Evolutionary conservation across 306 rosid species (phyloP), one percentile per base, ranked within the genome.

Genomic region (Casuarina equisetifolia): DNA sequence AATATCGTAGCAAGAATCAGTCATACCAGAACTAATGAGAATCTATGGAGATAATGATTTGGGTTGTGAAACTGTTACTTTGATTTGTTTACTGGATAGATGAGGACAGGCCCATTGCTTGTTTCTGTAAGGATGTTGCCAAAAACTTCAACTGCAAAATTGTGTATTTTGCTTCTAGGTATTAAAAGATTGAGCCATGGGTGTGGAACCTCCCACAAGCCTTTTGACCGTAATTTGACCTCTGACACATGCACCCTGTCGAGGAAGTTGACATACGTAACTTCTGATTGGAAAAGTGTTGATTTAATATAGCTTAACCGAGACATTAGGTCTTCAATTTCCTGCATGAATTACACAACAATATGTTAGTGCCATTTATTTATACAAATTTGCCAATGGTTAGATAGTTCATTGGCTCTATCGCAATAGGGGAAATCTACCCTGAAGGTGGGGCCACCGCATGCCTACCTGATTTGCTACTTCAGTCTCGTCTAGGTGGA

Each of bases 161-260:
- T 72, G 68, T 91, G 87, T 77, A 95, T 91, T 77, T 91, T 88
- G 89, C 96, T 92, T 81, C 84, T 86, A 6, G 99, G 99, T 74
- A 95, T 79, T 13, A 95, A 86, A 80, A 95, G 97, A 87, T 95
- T 95, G 85, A 95, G 97, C 99, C 99, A 95, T 32, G 99, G 99
- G 69, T 95, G 99, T 73, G 97, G 97, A 85, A 95, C 86, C 69
- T 95, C 97, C 99, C 99, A 95, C 83, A 92, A 81, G 52, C 92
- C 97, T 82, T 89, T 92, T 79, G 97, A 90, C 74, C 96, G 88
- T 85, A 95, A 76, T 84, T 90, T 89, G 75, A 89, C 83, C 85
- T 93, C 99, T 6, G 99, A 89, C 72, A 82, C 85, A 80, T 95
- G 97, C 72, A 95, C 99, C 79, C 99, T 91, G 83, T 95, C 97